A percentile compares a stretch with the other conserved stretches of the same genome.
These are phyloP conservation scores for Nakazawaea holstii DNA, from an alignment of 805 yeast species.

Conservation along the genomic window DNA sequence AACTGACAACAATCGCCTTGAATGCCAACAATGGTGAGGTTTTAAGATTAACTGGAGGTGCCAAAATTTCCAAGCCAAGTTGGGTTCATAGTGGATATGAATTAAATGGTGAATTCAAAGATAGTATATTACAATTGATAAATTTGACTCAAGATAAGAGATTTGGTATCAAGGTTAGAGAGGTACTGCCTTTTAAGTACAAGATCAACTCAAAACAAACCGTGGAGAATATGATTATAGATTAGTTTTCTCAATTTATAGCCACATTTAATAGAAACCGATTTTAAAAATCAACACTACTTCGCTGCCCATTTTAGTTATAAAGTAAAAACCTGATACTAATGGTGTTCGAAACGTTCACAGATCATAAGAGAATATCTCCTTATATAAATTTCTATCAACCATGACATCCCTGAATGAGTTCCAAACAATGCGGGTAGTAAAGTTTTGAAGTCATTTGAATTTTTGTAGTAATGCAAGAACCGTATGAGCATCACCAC, in stretches of 20 bases:
- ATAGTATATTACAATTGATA: constrained; percentile 49
- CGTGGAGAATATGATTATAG: constrained; percentile 12
- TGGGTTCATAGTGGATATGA: constrained; percentile 84
- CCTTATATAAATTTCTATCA: too few relatives aligned
- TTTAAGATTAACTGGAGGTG: constrained; percentile 79
- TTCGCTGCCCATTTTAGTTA: too few relatives aligned
- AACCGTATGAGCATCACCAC: too few relatives aligned
- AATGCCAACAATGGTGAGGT: constrained; percentile 44
- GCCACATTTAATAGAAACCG: constrained; percentile 11
- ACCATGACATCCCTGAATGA: too few relatives aligned
- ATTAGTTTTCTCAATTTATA: constrained; percentile 14
- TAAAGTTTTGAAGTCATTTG: too few relatives aligned
- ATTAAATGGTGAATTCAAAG: constrained; percentile 40
- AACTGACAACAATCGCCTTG: constrained; percentile 68
- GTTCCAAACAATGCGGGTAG: too few relatives aligned
- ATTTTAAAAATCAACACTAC: neutral
- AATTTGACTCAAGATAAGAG: constrained; percentile 60
- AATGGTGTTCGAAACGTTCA: too few relatives aligned
- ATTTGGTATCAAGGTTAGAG: constrained; percentile 63
- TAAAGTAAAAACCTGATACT: too few relatives aligned
- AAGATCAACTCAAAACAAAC: constrained; percentile 6
- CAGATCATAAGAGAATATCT: too few relatives aligned
- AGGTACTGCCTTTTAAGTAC: constrained; percentile 51
- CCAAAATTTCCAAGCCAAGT: constrained; percentile 60
- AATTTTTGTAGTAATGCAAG: too few relatives aligned